Base-by-base conservation (phyloP, 148 eudicot species). In the Drosera capensis region DNA sequence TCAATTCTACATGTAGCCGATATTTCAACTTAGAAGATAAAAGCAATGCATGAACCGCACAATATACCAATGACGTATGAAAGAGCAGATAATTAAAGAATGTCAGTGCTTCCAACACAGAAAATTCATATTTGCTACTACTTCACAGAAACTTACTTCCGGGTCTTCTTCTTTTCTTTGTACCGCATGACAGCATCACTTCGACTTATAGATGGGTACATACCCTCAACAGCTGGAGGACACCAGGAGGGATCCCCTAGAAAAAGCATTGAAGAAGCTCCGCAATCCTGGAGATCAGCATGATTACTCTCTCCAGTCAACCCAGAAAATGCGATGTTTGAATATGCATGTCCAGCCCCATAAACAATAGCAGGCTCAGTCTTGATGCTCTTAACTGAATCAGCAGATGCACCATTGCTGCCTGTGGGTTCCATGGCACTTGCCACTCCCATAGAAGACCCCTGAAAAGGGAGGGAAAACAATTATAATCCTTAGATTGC, bases 71-170 rank as follows among this genome's bases (percentile, higher is more conserved):
- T n/a, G n/a, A n/a, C n/a, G n/a, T n/a, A n/a, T n/a, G n/a, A n/a
- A n/a, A n/a, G n/a, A n/a, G n/a, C n/a, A n/a, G n/a, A n/a, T n/a
- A n/a, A n/a, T n/a, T n/a, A n/a, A n/a, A n/a, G n/a, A n/a, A n/a
- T n/a, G n/a, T n/a, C n/a, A n/a, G n/a, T n/a, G n/a, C n/a, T n/a
- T n/a, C n/a, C n/a, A n/a, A n/a, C n/a, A n/a, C n/a, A n/a, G n/a
- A n/a, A n/a, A n/a, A n/a, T n/a, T n/a, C n/a, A n/a, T n/a, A n/a
- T n/a, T n/a, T n/a, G n/a, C n/a, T n/a, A n/a, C n/a, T n/a, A n/a
- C n/a, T n/a, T n/a, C n/a, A n/a, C n/a, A n/a, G n/a, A n/a, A n/a
- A 51, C 84, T 67, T 73, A 90, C 99, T 75, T 81, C 49, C 95
- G 84, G 9, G 68, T 54, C 63, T 80, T 80, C 77, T 84, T 90